phyloP scores from a whole-genome alignment of 1,284 basidiomycete genomes.

The Tausonia pullulans region DNA sequence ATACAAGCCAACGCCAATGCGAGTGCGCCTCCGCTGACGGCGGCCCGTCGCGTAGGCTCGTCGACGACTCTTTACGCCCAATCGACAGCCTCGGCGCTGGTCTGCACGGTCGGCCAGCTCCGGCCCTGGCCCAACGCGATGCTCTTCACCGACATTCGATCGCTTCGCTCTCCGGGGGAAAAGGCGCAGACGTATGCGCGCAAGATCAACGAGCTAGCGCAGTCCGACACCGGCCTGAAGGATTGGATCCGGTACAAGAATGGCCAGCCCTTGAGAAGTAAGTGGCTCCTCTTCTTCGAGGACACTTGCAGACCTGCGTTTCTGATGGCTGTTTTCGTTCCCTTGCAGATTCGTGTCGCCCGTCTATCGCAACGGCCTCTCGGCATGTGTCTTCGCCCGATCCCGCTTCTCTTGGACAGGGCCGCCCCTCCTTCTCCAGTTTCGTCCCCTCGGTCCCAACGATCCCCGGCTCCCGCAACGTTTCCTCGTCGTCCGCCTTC shows the following conservation, averaged over 20 bases:
- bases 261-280: background rate
- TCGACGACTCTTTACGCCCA: background rate
- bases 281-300: background rate
- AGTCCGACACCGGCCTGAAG: slow-evolving; percentile 62
- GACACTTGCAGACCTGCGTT: no score
- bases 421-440: background rate
- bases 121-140: slow-evolving; percentile 59
- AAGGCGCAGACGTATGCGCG: slow-evolving; percentile 63
- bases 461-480: slow-evolving; percentile 24
- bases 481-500: slow-evolving; percentile 37
- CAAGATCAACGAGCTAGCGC: slow-evolving; percentile 71
- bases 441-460: background rate
- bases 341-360: slow-evolving; percentile 12
- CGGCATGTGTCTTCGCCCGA: slow-evolving; percentile 3
- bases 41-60: background rate
- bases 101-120: background rate
- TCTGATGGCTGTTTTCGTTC: background rate
- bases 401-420: background rate
- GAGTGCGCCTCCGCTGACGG: background rate
- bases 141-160: slow-evolving; percentile 56
- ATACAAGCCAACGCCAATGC: background rate
- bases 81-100: background rate
- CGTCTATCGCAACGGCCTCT: slow-evolving; percentile 6
- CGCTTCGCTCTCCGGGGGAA: slow-evolving; percentile 52
- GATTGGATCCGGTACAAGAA: slow-evolving; percentile 49